Evolutionary conservation across 1,284 basidiomycete species (phyloP).

Genomic region (Phellinidium pouzarii): DNA sequence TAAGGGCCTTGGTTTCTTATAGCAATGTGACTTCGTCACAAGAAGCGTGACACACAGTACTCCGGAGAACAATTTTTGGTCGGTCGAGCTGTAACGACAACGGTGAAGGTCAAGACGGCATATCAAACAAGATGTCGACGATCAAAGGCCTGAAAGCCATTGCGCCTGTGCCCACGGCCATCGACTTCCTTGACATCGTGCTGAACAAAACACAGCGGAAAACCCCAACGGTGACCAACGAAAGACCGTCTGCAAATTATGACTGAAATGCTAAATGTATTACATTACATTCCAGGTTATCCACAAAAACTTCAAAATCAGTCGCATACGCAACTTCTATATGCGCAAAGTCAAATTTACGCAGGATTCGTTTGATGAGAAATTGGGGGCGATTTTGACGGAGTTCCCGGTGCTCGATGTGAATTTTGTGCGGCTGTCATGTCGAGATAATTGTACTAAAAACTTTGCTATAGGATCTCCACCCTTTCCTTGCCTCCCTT

Average conservation of each 20-base stretch:
- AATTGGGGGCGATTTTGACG: constrained; percentile 86
- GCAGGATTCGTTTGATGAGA: constrained; percentile 96
- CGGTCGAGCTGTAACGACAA: too few species aligned
- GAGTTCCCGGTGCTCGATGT: constrained; percentile 98
- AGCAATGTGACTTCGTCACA: too few species aligned
- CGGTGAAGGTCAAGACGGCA: too few species aligned
- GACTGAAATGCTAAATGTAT: background rate
- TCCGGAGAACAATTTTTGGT: too few species aligned
- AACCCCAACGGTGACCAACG: constrained; percentile 80
- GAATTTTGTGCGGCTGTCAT: constrained; percentile 27
- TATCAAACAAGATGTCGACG: too few species aligned
- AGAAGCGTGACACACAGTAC: too few species aligned
- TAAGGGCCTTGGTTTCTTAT: too few species aligned
- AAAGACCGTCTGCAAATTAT: background rate
- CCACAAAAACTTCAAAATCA: constrained; percentile 99
- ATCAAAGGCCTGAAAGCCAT: constrained; percentile 90
- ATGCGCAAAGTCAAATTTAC: constrained; percentile 99
- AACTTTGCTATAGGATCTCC: constrained; percentile 63
- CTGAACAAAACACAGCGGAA: constrained; percentile 93
- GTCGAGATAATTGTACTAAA: background rate
- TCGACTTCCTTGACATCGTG: constrained; percentile 94
- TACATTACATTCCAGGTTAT: constrained; percentile 54
- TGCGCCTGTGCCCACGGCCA: constrained; percentile 92
- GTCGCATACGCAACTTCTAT: constrained; percentile 89
- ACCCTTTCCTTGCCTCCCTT: constrained; percentile 89